Evolutionary conservation across 768 basidiomycete species (phyloP).

Genomic region (Collybiopsis confluens): DNA sequence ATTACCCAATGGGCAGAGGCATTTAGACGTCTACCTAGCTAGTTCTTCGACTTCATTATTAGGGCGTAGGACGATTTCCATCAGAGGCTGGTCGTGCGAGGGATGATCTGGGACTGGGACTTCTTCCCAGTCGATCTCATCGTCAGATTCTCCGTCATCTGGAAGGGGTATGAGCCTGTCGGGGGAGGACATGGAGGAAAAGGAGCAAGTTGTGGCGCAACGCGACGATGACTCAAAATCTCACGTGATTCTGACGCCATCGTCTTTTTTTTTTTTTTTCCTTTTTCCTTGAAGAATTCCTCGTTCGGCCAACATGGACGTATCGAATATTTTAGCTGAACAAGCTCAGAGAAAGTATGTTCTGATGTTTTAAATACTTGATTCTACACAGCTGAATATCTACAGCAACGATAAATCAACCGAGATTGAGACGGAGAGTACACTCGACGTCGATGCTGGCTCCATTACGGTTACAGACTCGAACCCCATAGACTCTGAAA

Average conservation of each 20-base stretch:
- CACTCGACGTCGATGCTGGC: conserved; percentile 78
- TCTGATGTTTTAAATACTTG: no score
- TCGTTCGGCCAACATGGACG: conserved; percentile 68
- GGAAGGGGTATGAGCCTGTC: not conserved
- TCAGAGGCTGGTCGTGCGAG: conserved; percentile 41
- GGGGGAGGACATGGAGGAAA: no score
- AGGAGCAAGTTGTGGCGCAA: not conserved
- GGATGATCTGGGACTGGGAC: conserved; percentile 56
- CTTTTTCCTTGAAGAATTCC: no score
- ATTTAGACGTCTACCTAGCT: conserved; percentile 40
- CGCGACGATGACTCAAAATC: not conserved
- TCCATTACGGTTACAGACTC: conserved; percentile 83
- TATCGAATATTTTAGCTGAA: conserved; percentile 71
- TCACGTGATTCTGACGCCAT: not conserved
- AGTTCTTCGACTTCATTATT: conserved; percentile 32
- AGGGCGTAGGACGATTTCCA: conserved; percentile 70
- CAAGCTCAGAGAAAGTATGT: conserved; percentile 71
- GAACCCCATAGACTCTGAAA: conserved; percentile 81
- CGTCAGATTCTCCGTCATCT: conserved; percentile 31
- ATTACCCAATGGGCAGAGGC: not conserved
- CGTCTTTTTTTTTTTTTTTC: no score
- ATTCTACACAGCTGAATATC: not conserved
- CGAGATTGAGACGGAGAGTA: conserved; percentile 72
- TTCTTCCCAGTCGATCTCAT: conserved; percentile 82
- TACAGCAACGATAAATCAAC: conserved; percentile 52